Evolutionary conservation across 129 eudicot genomes (phyloP), one percentile per base, ranked within the genome.

Genomic region (Mikania micrantha): DNA sequence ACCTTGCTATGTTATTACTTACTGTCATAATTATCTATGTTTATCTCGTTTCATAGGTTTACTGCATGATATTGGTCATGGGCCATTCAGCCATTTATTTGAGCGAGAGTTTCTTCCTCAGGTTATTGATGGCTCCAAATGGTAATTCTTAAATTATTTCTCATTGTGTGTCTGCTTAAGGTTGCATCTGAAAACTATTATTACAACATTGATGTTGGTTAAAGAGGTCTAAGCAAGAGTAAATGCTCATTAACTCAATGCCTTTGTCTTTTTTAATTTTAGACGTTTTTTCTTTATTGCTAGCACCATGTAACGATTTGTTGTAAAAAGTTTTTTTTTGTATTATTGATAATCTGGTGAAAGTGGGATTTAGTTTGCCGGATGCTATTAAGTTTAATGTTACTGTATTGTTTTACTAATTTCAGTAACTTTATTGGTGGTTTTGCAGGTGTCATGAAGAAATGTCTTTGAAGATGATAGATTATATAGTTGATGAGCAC

Each of bases 21-120:
- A 39, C 24, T 44, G 13, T 44, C 47, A 41, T 39, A 62, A 3
- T 75, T 16, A 1, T 48, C 9, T 34, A 19, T 39, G 24, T 21
- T 58, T 67, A 42, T 6, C 62, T 69, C 19, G 57, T 9, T 67
- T 41, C 60, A 13, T 60, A 91, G 97, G 97, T 40, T 83, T 91
- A 59, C 85, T 91, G 50, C 97, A 91, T 85, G 97, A 91, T 81
- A 82, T 87, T 70, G 97, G 97, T 40, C 97, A 91, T 70, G 97
- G 97, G 52, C 97, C 97, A 54, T 91, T 91, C 77, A 91, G 97
- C 78, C 97, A 91, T 87, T 56, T 85, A 83, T 91, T 91, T 83
- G 95, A 91, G 77, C 75, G 83, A n/a, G 93, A 85, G 64, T 91
- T 91, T 81, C 85, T 91, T 56, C 95, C 97, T 8, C 74, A 60